Base-by-base conservation (phyloP, 2,329 filamentous ascomycete genomes). In the Lanzia echinophila region DNA sequence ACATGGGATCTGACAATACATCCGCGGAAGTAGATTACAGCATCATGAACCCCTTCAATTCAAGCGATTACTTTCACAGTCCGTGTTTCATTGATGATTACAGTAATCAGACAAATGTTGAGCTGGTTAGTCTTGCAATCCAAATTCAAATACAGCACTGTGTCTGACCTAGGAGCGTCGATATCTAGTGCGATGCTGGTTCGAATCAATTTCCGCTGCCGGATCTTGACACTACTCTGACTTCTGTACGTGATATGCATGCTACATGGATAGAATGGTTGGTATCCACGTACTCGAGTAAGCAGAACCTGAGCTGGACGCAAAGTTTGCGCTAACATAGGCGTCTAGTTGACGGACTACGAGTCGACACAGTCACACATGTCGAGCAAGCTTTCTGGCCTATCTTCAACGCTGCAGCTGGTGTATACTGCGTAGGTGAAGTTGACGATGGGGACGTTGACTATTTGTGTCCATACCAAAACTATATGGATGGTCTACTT, bases 371-470 rank as follows among this genome's bases (percentile, higher is more conserved):
- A 38, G 72, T 72, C 11, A 71, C 74, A 58, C 69, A 79, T 56
- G 70, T 77, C 32, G 64, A 73, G 33, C 70, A 68, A 57, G 72
- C 72, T 17, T 86, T 83, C 66, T 83, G 81, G 72, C 69, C 78
- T 0, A 67, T 63, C 0, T 86, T 84, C 59, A 60, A 66, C 48
- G 69, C 74, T 24, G 61, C 71, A 1, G 73, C 79, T 0, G 81
- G 79, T 2, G 77, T 84, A 1, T 84, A 82, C 64, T 73, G 75
- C 6, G 72, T 84, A 11, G 82, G 83, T 6, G 83, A 86, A 63
- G 81, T 84, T 3, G 77, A 74, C 50, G 71, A 81, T 39, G 80
- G 79, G 28, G 70, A 78, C 58, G 73, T 77, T 1, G 57, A 66
- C 73, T 83, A 72, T 72, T 73, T 42, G 76, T 81, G 73, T 17